Evolutionary conservation across 1,139 yeast genomes (phyloP).

Genomic region (Yamadazyma conglobata): DNA sequence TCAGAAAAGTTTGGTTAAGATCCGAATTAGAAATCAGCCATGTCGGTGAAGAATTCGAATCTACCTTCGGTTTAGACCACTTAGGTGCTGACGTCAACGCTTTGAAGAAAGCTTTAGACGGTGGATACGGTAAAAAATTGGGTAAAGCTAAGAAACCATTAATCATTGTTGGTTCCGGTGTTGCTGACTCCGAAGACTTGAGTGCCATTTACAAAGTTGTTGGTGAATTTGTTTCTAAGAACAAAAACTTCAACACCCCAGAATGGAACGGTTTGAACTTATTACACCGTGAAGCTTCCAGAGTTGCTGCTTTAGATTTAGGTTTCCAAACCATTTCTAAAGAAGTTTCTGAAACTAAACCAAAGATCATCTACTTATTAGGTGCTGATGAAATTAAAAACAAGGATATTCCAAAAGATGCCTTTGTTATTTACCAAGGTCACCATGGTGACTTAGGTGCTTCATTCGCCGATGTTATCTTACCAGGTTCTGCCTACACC

Average conservation of each 20-base stretch:
- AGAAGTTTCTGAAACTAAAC: conserved; percentile 46
- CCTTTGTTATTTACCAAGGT: conserved; percentile 88
- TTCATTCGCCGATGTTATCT: conserved; percentile 79
- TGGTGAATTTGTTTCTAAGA: conserved; percentile 59
- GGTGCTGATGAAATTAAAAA: conserved; percentile 82
- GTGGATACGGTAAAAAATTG: conserved; percentile 69
- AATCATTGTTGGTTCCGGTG: conserved; percentile 81
- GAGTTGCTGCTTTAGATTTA: conserved; percentile 82
- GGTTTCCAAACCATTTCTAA: conserved; percentile 66
- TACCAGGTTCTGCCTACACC: conserved; percentile 88
- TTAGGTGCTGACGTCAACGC: conserved; percentile 62
- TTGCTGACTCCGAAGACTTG: conserved; percentile 66
- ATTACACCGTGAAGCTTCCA: conserved; percentile 82
- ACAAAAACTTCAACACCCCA: conserved; percentile 60
- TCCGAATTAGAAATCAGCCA: conserved; percentile 63
- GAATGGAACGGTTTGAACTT: conserved; percentile 84
- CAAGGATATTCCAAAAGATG: conserved; percentile 73
- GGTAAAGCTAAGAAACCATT: conserved; percentile 69
- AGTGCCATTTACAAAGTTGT: conserved; percentile 58
- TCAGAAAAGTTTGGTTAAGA: conserved; percentile 79
- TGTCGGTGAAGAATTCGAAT: conserved; percentile 74
- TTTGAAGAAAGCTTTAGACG: conserved; percentile 58
- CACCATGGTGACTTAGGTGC: conserved; percentile 94
- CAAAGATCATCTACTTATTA: conserved; percentile 75
- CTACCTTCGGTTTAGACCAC: conserved; percentile 66